Evolutionary conservation across 805 yeast genomes (phyloP), one percentile per base, ranked within the genome.

Genomic region (Isabelozyma rhagii): DNA sequence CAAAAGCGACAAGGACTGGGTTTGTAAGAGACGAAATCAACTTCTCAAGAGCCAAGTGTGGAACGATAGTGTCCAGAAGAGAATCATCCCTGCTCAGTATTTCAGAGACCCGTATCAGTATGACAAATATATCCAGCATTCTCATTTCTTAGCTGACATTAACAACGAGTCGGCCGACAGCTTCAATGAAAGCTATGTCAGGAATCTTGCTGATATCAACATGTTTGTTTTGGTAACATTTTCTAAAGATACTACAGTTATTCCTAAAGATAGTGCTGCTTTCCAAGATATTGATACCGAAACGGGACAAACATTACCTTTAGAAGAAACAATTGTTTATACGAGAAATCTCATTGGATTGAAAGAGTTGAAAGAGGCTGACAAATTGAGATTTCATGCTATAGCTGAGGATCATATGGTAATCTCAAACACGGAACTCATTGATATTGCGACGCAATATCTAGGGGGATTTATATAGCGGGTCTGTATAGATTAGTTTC

Each of bases 201-300:
- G 66, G 4, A 79, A 79, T 43, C 59, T 88, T 45, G 56, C 63
- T 13, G 55, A 52, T 6, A 60, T 87, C 39, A 72, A 82, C 15
- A 76, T 71, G 45, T 66, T 88, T 34, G 88, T 85, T 0, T 63
- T 89, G 75, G 69, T 85, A 2, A 63, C 71, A 64, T 88, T 89
- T 56, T 65, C 67, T 2, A 65, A 79, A 51, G 96, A 88, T 62
- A 77, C 77, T n/a, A 85, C 87, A 1, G 67, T 88, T 6, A 83
- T 83, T 5, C 96, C 96, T 1, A 83, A 80, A 58, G 87, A 86
- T 50, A 80, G 85, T 47, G 84, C 92, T 0, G 81, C 82, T 81
- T 84, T 86, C 59, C 75, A 66, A 45, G 91, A 86, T 56, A 51
- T 66, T 5, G 82, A 83, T 52, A 60, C 68, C 5, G 56, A 54